Base-by-base conservation (phyloP, 2,329 filamentous ascomycete genomes). In the Penicillium freii region DNA sequence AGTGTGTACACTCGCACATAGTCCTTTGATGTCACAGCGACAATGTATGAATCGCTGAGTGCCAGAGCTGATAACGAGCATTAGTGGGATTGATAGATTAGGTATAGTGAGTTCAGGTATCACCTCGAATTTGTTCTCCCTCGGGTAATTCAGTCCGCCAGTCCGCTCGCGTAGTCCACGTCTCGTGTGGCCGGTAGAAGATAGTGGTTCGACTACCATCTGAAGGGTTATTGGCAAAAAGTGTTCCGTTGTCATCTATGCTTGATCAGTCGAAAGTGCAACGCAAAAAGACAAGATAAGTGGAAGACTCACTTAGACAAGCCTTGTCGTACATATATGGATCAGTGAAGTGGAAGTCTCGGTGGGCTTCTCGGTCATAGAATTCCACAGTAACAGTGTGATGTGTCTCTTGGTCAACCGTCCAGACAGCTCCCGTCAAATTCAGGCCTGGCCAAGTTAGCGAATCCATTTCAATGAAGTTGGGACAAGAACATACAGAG, bases 171-270 rank as follows among this genome's bases (percentile, higher is more conserved):
- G 90, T 84, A 2, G 92, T 97, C 94, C 94, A 99, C 1, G 91
- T 95, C 77, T 99, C 93, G 71, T 99, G 94, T 0, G 95, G 94
- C 7, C 94, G 86, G 75, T 97, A 99, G 75, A 96, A 97, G n/a
- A 99, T 85, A 33, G 87, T 88, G 4, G 93, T 90, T 2, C 90
- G 87, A 57, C 87, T 84, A 8, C 78, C 80, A 33, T 85, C 82
- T 9, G 80, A 82, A 1, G 91, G 86, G 23, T 87, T 89, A 59
- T 90, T 93, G 1, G 92, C 89, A 71, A 97, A 97, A 0, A 96
- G 81, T 0, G 91, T 83, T 17, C 94, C 93, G 55, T 90, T 87
- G 57, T 95, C 89, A 66, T 90, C 78, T 80, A 59, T 4, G 48
- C 8, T 7, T 36, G 1, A 53, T 76, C 55, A 76, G 68, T 44